phyloP scores from a whole-genome alignment of 306 rosid genomes.

The Vigna radiata region DNA sequence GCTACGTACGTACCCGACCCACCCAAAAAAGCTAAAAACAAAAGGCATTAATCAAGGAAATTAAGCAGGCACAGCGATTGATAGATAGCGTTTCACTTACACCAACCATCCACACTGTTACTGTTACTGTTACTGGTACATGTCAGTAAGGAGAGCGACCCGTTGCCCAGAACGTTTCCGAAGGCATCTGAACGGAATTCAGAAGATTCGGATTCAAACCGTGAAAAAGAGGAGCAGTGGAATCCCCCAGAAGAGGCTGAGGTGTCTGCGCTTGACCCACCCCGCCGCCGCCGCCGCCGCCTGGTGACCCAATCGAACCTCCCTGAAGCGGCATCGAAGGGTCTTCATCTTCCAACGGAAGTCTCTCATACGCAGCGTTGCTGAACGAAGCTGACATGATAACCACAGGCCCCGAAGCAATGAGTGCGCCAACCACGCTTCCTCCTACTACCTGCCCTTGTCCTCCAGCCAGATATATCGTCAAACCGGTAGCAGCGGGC shows the following conservation, averaged over 20 bases:
- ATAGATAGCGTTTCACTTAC: conserved; percentile 5
- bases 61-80: background rate
- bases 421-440: conserved; percentile 74
- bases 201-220: conserved; percentile 81
- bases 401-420: conserved; percentile 90
- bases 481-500: conserved; percentile 78
- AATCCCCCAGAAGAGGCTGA: conserved; percentile 59
- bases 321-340: conserved; percentile 61
- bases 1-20: conserved; percentile 17
- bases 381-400: conserved; percentile 96
- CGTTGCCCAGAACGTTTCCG: conserved; percentile 76
- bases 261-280: conserved; percentile 49
- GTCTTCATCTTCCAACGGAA: conserved; percentile 91
- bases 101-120: background rate
- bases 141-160: conserved; percentile 79
- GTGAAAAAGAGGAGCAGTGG: conserved; percentile 72
- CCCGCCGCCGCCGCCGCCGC: conserved; percentile 38
- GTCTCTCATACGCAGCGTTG: conserved; percentile 97
- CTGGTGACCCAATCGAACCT: conserved; percentile 67
- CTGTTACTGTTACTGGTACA: background rate
- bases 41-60: background rate
- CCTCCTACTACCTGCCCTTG: conserved; percentile 98
- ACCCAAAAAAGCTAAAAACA: conserved; percentile 29
- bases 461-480: conserved; percentile 88
- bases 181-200: conserved; percentile 84